Conservation (phyloP, 805 yeast species). For the Candida peoriensis region DNA sequence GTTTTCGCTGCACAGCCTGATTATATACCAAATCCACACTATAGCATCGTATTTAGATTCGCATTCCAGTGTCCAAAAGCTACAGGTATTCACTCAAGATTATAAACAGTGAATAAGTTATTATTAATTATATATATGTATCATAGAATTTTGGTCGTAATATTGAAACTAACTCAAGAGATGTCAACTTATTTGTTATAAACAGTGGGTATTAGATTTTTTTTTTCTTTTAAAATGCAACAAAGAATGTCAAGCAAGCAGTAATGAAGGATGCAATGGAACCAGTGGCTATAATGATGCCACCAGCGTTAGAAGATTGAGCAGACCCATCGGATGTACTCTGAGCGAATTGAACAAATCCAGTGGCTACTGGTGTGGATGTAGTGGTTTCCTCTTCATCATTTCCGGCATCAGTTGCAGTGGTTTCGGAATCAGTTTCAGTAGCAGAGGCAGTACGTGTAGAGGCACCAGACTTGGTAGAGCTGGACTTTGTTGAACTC, state of each 20-base stretch:
- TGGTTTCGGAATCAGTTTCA: background rate
- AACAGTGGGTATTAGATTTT: too few relatives aligned
- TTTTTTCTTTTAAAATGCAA: too few relatives aligned
- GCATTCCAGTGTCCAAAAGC: too few relatives aligned
- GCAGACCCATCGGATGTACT: background rate
- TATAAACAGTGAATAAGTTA: too few relatives aligned
- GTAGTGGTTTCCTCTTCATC: background rate
- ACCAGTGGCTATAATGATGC: background rate
- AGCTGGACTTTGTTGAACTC: constrained; percentile 12
- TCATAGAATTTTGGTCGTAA: too few relatives aligned
- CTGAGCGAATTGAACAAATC: constrained; percentile 3
- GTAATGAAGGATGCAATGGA: constrained; percentile 1
- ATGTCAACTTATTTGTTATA: too few relatives aligned
- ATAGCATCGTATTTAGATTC: too few relatives aligned
- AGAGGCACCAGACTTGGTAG: constrained; percentile 3
- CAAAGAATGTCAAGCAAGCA: constrained; percentile 5
- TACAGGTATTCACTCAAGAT: too few relatives aligned
- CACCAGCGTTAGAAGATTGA: background rate
- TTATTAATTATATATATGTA: too few relatives aligned
- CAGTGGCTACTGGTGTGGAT: background rate
- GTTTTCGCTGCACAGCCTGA: too few relatives aligned
- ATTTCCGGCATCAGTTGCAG: background rate
- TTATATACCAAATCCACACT: too few relatives aligned
- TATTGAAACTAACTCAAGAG: too few relatives aligned
- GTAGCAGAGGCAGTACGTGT: background rate